Evolutionary conservation across 2,329 filamentous ascomycete genomes (phyloP), one percentile per base, ranked within the genome.

Genomic region (Trichoderma afroharzianum): DNA sequence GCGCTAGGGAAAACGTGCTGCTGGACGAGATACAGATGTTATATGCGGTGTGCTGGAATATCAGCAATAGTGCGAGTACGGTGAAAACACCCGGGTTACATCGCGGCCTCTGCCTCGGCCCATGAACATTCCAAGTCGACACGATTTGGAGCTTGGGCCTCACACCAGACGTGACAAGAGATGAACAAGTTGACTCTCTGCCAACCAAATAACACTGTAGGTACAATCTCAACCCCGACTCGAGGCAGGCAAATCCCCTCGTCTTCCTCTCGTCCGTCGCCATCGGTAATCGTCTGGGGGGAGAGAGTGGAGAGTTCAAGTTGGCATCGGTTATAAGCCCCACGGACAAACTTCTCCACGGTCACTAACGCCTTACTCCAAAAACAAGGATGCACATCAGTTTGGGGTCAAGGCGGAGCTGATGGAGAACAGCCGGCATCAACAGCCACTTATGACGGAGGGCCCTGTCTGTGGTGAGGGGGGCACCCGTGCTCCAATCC

Each of bases 371-470:
- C 55, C 8, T 57, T 69, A 69, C 39, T 36, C 36, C 12, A 21
- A n/a, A 55, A 26, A 62, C 66, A 47, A 69, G 57, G 64, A 68
- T 62, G 66, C 55, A 62, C 66, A 69, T 69, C 66, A 69, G 21
- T 50, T 69, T 69, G 66, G 57, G 55, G 55, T 69, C 28, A 47
- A 33, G 33, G 55, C 55, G 66, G 66, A 69, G 66, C n/a, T 36
- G 33, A 68, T 68, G 66, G 66, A 69, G 66, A 69, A 62, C 26
- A 26, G 39, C 57, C 57, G 47, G 63, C 43, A 36, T 50, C 63
- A 24, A 69, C 66, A 21, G 39, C 57, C n/a, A 53, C n/a, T 30
- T 50, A 53, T 69, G 66, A 69, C 66, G 66, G 59, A 26, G 66
- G 32, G 39, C 66, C 47, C n/a, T 53, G 47, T 24, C 26, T 50